Conservation (phyloP, 2,329 filamentous ascomycete species). For the Hypoxylon sp. region DNA sequence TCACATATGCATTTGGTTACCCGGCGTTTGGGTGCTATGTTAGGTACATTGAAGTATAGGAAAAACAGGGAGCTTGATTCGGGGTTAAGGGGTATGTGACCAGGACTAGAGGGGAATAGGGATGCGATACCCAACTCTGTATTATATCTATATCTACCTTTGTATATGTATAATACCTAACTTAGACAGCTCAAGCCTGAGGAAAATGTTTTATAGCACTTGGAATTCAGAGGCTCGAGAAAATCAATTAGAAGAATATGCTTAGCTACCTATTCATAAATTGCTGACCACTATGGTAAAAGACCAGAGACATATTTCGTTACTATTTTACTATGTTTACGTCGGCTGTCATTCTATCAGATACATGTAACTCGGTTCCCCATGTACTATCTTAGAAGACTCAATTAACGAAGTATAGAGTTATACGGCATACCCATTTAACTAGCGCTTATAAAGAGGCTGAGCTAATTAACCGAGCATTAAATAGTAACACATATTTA, state of each 20-base stretch:
- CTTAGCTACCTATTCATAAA: background rate
- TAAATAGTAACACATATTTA: slow-evolving; percentile 1
- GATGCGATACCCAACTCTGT: slow-evolving; percentile 31
- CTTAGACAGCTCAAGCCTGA: background rate
- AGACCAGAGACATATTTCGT: background rate
- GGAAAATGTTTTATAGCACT: slow-evolving; percentile 18
- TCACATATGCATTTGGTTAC: slow-evolving; percentile 18
- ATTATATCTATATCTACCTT: slow-evolving; percentile 3
- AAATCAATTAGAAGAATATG: slow-evolving; percentile 2
- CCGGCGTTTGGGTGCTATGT: slow-evolving; percentile 11
- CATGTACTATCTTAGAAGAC: background rate
- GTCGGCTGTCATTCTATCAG: background rate
- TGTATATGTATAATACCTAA: slow-evolving; percentile 23
- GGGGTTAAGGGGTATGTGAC: slow-evolving; percentile 19
- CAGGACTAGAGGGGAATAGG: slow-evolving; percentile 7
- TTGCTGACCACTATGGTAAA: background rate
- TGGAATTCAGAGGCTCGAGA: background rate
- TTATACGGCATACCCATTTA: background rate
- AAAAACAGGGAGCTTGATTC: slow-evolving; percentile 16
- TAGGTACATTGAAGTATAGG: slow-evolving; percentile 18
- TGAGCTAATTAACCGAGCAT: slow-evolving; percentile 2
- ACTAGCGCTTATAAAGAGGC: slow-evolving; percentile 3
- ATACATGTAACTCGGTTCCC: background rate
- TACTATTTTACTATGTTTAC: background rate
- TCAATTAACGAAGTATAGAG: background rate